Conservation (phyloP, 192 early-diverging fungal genomes). For the Coemansia biformis region DNA sequence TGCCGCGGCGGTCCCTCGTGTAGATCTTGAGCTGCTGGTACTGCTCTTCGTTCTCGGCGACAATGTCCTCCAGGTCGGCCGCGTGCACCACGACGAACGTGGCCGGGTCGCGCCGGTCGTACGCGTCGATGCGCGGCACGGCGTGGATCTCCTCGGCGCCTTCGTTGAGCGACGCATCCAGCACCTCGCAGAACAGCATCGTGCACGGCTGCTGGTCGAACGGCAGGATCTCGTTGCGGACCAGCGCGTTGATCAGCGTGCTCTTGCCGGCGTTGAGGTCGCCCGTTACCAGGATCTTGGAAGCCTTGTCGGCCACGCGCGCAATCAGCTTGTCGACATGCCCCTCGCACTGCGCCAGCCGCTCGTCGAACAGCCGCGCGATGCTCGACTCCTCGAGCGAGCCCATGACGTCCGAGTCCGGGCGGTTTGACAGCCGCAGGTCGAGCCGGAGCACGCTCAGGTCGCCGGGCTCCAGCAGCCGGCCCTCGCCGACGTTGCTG, state of each 20-base stretch:
- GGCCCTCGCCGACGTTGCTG: conserved; percentile 12
- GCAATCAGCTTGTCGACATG: conserved; percentile 80
- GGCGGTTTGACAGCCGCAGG: conserved; percentile 60
- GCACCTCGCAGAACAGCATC: conserved; percentile 90
- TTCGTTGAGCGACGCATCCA: conserved; percentile 86
- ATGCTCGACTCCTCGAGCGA: conserved; percentile 67
- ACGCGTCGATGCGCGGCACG: conserved; percentile 61
- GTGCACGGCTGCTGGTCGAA: conserved; percentile 98
- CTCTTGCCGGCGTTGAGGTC: conserved; percentile 98
- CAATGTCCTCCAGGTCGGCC: conserved; percentile 70
- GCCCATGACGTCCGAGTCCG: conserved; percentile 56
- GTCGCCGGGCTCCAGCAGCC: conserved; percentile 27
- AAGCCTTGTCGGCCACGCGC: conserved; percentile 84
- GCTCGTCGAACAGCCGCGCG: conserved; percentile 64
- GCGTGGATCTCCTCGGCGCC: conserved; percentile 92
- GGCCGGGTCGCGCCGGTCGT: conserved; percentile 63
- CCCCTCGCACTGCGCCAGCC: conserved; percentile 59
- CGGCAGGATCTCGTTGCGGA: conserved; percentile 85
- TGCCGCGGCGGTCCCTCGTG: conserved; percentile 46
- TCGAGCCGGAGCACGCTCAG: conserved; percentile 62
- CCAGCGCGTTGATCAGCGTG: conserved; percentile 94
- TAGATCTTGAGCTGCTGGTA: conserved; percentile 95
- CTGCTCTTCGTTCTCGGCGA: conserved; percentile 74
- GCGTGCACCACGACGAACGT: conserved; percentile 70
- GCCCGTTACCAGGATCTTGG: conserved; percentile 93